Evolutionary conservation across 2,329 filamentous ascomycete genomes (phyloP), one percentile per base, ranked within the genome.

Genomic region (Drechmeria coniospora): DNA sequence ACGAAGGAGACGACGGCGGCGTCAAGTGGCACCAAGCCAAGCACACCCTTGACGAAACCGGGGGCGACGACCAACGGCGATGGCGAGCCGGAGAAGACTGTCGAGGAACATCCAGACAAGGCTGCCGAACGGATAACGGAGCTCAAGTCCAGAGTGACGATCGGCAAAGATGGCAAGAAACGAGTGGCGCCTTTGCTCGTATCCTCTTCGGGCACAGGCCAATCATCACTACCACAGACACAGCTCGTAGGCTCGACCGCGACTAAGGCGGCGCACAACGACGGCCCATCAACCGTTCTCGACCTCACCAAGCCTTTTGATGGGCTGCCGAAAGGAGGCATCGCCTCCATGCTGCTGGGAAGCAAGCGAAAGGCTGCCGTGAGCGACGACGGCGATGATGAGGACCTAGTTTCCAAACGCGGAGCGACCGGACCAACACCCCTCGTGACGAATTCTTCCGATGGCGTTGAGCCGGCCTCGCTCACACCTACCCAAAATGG

Each of bases 81-180:
- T 11, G 30, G 47, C 5, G 51, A 55, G 21, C 33, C 41, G 8
- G 39, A 42, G 14, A 41, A 43, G n/a, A 36, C 45, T 3, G 49
- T 52, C 4, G 56, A 65, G 28, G 65, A 71, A 37, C 53, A 51
- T 7, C 59, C 59, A 1, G 63, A 69, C 37, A 69, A 72, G 46
- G 47, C 57, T 4, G 65, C 59, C 1, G 59, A 68, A 33, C 55
- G 65, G 33, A 62, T 71, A 43, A 63, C 58, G 36, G 61, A 61
- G 42, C 55, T 95, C 37, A 95, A 95, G 53, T 82, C 87, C 36
- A 71, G 90, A 28, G 86, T 95, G 4, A 94, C 87, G 0, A 77
- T 94, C 34, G 92, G 83, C 0, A 95, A 94, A 49, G 87, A 98
- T 39, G 90, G 90, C 17, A 95, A 90, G 57, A 98, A 98, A 57